phyloP scores from a whole-genome alignment of 179 eudicot species.

The Silene coronaria region DNA sequence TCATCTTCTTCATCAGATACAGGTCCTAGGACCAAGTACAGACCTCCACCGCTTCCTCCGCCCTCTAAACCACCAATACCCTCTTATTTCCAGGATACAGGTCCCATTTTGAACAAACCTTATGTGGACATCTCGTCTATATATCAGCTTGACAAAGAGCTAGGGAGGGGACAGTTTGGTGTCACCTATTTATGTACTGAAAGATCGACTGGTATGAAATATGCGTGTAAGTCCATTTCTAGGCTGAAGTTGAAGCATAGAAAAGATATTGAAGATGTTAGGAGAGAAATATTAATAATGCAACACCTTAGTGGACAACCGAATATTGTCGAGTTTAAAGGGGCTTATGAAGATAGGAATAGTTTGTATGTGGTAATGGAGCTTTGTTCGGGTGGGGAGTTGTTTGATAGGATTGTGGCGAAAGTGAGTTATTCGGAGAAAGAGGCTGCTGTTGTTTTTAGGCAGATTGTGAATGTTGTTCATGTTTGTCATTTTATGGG shows the following conservation, averaged over 20 bases:
- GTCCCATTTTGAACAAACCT: conserved; percentile 46
- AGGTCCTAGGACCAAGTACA: conserved; percentile 4
- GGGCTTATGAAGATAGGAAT: conserved; percentile 55
- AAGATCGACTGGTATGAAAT: conserved; percentile 37
- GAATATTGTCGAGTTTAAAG: conserved; percentile 65
- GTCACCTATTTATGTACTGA: conserved; percentile 60
- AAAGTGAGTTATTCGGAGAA: conserved; percentile 52
- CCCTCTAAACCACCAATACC: conserved; percentile 7
- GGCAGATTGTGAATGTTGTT: conserved; percentile 70
- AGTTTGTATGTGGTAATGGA: conserved; percentile 66
- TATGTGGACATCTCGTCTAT: conserved; percentile 37
- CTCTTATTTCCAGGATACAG: conserved; percentile 6
- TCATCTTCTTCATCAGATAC: conserved; percentile 26
- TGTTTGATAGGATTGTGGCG: conserved; percentile 56
- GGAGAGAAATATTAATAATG: conserved; percentile 54
- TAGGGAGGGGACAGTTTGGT: conserved; percentile 76
- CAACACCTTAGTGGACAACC: conserved; percentile 72
- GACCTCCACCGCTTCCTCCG: conserved; percentile 21
- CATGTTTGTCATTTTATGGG: conserved; percentile 88
- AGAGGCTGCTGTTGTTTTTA: conserved; percentile 55
- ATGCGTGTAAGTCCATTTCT: conserved; percentile 64
- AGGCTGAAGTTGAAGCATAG: conserved; percentile 36
- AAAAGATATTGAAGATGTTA: conserved; percentile 51
- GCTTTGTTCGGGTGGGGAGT: conserved; percentile 63
- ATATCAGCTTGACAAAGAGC: conserved; percentile 46